phyloP scores from a whole-genome alignment of 2,329 filamentous ascomycete genomes.

The Xenoacremonium recifei region DNA sequence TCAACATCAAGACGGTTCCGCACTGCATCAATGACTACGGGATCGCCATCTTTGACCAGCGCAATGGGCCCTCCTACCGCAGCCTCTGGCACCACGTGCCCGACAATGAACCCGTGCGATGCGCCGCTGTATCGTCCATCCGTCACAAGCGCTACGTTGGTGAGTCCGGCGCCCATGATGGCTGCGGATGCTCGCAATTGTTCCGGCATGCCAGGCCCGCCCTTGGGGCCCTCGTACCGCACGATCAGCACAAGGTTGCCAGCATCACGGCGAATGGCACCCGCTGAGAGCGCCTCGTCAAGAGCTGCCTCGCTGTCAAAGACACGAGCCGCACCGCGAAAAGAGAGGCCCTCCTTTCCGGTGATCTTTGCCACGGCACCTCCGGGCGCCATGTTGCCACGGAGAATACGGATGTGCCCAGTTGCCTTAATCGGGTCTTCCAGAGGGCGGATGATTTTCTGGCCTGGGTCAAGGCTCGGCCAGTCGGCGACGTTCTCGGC shows the following conservation, averaged over 20 bases:
- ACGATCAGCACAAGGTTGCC: conserved; percentile 89
- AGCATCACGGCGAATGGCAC: conserved; percentile 48
- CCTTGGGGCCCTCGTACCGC: conserved; percentile 90
- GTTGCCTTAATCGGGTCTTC: conserved; percentile 72
- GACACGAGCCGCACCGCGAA: conserved; percentile 77
- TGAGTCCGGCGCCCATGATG: conserved; percentile 88
- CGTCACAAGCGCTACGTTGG: conserved; percentile 86
- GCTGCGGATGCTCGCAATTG: conserved; percentile 85
- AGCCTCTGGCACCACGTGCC: conserved; percentile 89
- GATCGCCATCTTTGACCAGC: conserved; percentile 75
- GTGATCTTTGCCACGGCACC: conserved; percentile 96
- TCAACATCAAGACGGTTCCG: conserved; percentile 70
- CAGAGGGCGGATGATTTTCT: conserved; percentile 84
- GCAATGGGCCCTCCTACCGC: conserved; percentile 87
- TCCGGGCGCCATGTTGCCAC: conserved; percentile 82
- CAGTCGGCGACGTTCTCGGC: conserved; percentile 76
- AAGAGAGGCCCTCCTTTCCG: conserved; percentile 84
- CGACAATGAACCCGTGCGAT: conserved; percentile 89
- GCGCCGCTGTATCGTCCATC: conserved; percentile 89
- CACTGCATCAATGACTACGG: conserved; percentile 82
- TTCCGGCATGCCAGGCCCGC: conserved; percentile 94
- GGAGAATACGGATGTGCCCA: conserved; percentile 85
- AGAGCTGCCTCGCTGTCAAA: conserved; percentile 85
- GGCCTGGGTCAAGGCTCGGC: conserved; percentile 74
- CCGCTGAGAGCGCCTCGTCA: conserved; percentile 71